These are phyloP conservation scores for Gamsiella multidivaricata DNA, from an alignment of 192 early-diverging fungal species.

Conservation along the genomic window DNA sequence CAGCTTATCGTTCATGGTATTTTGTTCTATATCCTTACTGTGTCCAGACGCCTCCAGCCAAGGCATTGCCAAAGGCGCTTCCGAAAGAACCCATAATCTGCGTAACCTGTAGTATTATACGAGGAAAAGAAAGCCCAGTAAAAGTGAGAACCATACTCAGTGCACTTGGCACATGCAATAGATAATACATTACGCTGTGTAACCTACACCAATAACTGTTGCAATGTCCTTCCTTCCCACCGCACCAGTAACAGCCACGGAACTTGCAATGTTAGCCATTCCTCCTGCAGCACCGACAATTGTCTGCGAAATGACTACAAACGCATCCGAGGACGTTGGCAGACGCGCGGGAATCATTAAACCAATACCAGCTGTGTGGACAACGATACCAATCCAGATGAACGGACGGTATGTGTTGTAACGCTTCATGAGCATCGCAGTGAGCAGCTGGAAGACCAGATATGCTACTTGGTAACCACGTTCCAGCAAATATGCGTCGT, in stretches of 20 bases:
- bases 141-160: background rate
- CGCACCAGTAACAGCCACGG: conserved; percentile 35
- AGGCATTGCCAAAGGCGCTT: conserved; percentile 34
- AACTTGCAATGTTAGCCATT: conserved; percentile 45
- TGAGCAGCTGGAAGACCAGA: conserved; percentile 31
- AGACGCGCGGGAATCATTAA: conserved; percentile 43
- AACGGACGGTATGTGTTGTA: conserved; percentile 40
- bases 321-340: conserved; percentile 27
- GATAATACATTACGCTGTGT: too few species aligned
- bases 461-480: conserved; percentile 47
- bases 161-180: too few species aligned
- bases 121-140: background rate
- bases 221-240: conserved; percentile 35
- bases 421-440: conserved; percentile 27
- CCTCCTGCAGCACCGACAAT: conserved; percentile 52
- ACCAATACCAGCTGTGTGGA: conserved; percentile 47
- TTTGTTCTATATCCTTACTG: too few species aligned
- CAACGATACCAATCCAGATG: conserved; percentile 44
- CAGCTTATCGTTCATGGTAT: too few species aligned
- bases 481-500: conserved; percentile 15
- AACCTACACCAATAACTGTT: conserved; percentile 30
- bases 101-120: background rate
- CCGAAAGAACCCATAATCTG: conserved; percentile 47
- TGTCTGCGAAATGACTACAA: conserved; percentile 47
- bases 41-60: conserved; percentile 51